A percentile compares a stretch with the other conserved stretches of the same genome.
Evolutionary conservation across 148 eudicot genomes (phyloP).

Genomic region (Camellia granthamiana): DNA sequence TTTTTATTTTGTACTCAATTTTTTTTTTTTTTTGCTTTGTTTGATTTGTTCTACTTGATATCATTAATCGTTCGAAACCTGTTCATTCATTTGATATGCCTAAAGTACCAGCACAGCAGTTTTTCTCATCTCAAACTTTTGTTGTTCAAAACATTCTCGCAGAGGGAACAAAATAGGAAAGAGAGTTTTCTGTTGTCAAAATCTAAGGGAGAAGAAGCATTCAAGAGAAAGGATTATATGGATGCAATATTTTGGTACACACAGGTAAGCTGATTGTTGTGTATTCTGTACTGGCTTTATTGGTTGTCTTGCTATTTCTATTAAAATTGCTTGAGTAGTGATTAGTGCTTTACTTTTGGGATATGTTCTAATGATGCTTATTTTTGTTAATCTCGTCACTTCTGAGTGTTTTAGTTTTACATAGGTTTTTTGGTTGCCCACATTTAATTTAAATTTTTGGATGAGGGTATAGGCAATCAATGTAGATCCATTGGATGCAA

Average conservation of each 20-base stretch:
- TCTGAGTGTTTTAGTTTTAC: not conserved
- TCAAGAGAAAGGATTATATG: conserved; percentile 20
- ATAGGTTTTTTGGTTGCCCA: not conserved
- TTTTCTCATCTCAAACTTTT: not conserved
- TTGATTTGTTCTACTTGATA: not conserved
- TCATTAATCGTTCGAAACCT: not conserved
- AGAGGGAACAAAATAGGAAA: conserved; percentile 13
- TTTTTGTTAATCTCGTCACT: not conserved
- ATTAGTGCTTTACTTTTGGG: not conserved
- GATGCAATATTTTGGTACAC: conserved; percentile 27
- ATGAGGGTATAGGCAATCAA: conserved; percentile 19
- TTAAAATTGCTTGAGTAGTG: not conserved
- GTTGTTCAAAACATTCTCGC: not conserved
- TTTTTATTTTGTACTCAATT: not conserved
- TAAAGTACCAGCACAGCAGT: conserved; percentile 1
- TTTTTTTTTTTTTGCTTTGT: not conserved
- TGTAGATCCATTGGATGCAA: conserved; percentile 13
- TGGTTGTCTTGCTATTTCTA: not conserved
- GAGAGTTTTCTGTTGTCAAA: conserved; percentile 10
- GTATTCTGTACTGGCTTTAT: not conserved
- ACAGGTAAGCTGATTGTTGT: conserved; percentile 10
- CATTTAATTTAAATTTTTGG: not conserved
- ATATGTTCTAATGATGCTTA: not conserved
- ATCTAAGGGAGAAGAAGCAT: conserved; percentile 23
- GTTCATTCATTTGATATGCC: not conserved